phyloP scores from a whole-genome alignment of 2,329 filamentous ascomycete species.

The Chaetomiaceae sp. region DNA sequence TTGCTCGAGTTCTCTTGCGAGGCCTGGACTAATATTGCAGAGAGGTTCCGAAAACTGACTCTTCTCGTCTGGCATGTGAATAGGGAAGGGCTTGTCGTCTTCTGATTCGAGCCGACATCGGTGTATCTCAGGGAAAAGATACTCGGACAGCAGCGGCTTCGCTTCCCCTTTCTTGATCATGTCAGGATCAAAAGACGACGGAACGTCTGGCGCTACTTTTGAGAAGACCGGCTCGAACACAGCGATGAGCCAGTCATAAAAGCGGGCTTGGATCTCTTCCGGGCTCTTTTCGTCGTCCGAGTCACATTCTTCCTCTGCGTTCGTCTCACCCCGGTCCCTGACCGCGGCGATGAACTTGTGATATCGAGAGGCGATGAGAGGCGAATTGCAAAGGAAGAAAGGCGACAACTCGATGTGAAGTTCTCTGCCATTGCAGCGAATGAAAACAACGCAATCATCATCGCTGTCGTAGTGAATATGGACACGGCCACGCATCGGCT shows the following conservation, averaged over 20 bases:
- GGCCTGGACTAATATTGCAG: slow-evolving; percentile 3
- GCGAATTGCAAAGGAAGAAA: too few species aligned
- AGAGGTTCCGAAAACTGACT: not conserved
- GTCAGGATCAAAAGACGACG: slow-evolving; percentile 15
- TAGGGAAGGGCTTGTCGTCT: slow-evolving; percentile 11
- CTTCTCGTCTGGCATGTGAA: slow-evolving; percentile 5
- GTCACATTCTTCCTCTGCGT: not conserved
- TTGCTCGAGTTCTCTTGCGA: slow-evolving; percentile 6
- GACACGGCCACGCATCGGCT: not conserved
- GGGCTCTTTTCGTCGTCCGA: slow-evolving; percentile 2
- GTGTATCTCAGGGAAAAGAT: slow-evolving; percentile 12
- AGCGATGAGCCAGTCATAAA: slow-evolving; percentile 12
- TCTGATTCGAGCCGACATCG: slow-evolving; percentile 12
- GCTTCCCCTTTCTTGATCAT: slow-evolving; percentile 11
- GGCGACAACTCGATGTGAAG: too few species aligned
- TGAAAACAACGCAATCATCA: too few species aligned
- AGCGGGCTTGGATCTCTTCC: slow-evolving; percentile 5
- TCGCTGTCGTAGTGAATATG: too few species aligned
- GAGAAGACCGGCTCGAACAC: slow-evolving; percentile 12
- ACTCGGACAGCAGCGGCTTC: slow-evolving; percentile 15
- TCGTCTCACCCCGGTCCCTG: not conserved
- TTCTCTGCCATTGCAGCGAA: too few species aligned
- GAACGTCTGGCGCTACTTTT: slow-evolving; percentile 11
- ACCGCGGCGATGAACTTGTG: too few species aligned
- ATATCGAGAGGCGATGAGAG: too few species aligned